These are phyloP conservation scores for Berberis vulgaris DNA, from an alignment of 164 flowering plant genomes.

Conservation along the genomic window DNA sequence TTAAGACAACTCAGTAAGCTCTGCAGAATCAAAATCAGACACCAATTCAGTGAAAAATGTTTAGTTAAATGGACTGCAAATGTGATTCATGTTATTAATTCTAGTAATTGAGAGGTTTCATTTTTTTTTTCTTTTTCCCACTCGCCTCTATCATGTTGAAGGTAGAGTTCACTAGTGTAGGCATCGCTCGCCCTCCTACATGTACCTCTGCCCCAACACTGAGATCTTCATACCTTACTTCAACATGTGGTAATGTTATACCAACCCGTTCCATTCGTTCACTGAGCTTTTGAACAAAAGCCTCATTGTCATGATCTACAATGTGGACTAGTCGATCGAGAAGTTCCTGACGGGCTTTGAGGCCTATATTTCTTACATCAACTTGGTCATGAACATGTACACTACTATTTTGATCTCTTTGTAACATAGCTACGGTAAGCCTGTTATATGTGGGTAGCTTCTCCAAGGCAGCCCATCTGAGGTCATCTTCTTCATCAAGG, in stretches of 20 bases:
- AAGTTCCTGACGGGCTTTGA: slow-evolving; percentile 23
- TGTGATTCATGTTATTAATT: too few relatives aligned
- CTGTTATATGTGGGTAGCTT: slow-evolving; percentile 47
- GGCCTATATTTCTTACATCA: slow-evolving; percentile 24
- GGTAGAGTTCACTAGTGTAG: slow-evolving; percentile 5
- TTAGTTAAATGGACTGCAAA: too few relatives aligned
- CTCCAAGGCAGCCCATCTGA: slow-evolving; percentile 64
- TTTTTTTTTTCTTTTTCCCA: background rate
- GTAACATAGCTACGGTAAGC: slow-evolving; percentile 26
- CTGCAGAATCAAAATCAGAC: too few relatives aligned
- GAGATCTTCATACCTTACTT: slow-evolving; percentile 14
- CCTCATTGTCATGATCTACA: slow-evolving; percentile 44
- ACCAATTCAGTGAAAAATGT: too few relatives aligned
- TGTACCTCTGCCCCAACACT: slow-evolving; percentile 9
- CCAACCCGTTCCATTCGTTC: slow-evolving; percentile 29
- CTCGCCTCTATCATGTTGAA: slow-evolving; percentile 11
- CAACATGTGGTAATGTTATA: slow-evolving; percentile 8
- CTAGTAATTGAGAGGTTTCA: too few relatives aligned
- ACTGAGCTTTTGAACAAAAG: slow-evolving; percentile 40
- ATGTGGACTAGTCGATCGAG: slow-evolving; percentile 31
- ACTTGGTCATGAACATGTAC: slow-evolving; percentile 21
- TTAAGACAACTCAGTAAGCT: too few relatives aligned
- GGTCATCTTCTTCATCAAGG: slow-evolving; percentile 53
- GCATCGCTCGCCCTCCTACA: slow-evolving; percentile 13
- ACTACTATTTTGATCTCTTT: slow-evolving; percentile 13